phyloP scores from a whole-genome alignment of 2,329 filamentous ascomycete genomes.

The Trichoderma asperellum region DNA sequence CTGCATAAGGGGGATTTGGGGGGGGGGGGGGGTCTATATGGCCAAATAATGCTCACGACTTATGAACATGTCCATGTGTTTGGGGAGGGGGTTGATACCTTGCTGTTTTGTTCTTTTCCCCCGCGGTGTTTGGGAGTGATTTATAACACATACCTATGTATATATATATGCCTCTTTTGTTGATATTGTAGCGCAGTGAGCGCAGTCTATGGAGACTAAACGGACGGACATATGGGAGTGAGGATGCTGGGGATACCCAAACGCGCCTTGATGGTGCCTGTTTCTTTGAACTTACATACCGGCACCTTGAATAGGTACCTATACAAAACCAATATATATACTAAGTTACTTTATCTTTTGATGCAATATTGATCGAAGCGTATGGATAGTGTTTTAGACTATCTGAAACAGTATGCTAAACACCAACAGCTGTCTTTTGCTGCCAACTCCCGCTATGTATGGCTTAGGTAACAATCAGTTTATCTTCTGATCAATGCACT shows the following conservation, averaged over 20 bases:
- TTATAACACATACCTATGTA: not conserved
- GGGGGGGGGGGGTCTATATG: not conserved
- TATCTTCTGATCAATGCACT: too few relatives aligned
- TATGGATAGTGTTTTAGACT: not conserved
- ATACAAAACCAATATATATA: not conserved
- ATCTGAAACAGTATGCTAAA: not conserved
- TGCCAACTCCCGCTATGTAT: not conserved
- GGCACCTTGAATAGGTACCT: not conserved
- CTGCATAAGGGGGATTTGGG: not conserved
- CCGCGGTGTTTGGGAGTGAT: slow-evolving; percentile 25
- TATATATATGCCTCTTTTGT: slow-evolving; percentile 21
- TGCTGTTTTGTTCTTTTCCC: not conserved
- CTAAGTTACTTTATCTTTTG: not conserved
- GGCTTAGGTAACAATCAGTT: not conserved
- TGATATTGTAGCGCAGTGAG: slow-evolving; percentile 1
- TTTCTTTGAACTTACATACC: not conserved
- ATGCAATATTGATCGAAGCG: not conserved
- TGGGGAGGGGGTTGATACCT: not conserved
- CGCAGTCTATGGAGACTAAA: not conserved
- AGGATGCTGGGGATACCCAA: slow-evolving; percentile 18
- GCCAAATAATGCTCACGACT: slow-evolving; percentile 14
- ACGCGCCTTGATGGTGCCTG: slow-evolving; percentile 11
- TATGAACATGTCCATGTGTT: not conserved
- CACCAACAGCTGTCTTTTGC: not conserved
- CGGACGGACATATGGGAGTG: not conserved